These are phyloP conservation scores for Loxodes magnus DNA, from an alignment of 73 alveolate genomes.

Conservation along the genomic window DNA sequence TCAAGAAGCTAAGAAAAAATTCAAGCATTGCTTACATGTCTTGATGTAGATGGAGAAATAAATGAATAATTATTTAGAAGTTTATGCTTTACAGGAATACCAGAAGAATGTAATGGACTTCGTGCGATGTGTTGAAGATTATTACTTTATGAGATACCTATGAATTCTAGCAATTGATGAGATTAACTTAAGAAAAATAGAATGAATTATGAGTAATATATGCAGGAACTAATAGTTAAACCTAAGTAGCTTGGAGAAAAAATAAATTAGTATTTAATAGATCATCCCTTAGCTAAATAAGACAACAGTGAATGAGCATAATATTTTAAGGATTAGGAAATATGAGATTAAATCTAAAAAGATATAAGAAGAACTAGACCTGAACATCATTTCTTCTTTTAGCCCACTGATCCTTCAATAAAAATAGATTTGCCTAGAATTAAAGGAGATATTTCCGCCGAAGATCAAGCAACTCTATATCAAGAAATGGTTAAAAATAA, in stretches of 20 bases:
- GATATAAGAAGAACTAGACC: slow-evolving; percentile 72
- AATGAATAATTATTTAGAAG: too few relatives aligned
- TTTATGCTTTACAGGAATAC: too few relatives aligned
- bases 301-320: slow-evolving; percentile 46
- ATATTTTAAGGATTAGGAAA: slow-evolving; percentile 49
- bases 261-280: neutral
- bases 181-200: slow-evolving; percentile 19
- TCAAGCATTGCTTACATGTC: too few relatives aligned
- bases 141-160: slow-evolving; percentile 57
- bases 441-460: too few relatives aligned
- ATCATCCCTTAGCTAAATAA: slow-evolving; percentile 41
- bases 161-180: slow-evolving; percentile 63
- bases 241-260: slow-evolving; percentile 16
- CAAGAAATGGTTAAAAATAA: slow-evolving; percentile 9
- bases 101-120: slow-evolving; percentile 41
- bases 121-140: slow-evolving; percentile 76
- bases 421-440: too few relatives aligned
- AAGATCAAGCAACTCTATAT: too few relatives aligned
- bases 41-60: too few relatives aligned
- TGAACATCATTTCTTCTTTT: slow-evolving; percentile 50
- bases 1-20: too few relatives aligned
- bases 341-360: slow-evolving; percentile 66
- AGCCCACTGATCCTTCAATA: slow-evolving; percentile 39
- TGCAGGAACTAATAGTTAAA: slow-evolving; percentile 41
- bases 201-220: slow-evolving; percentile 26